Percentiles rank a stretch among this genome's conserved stretches.
Conservation (phyloP, 1,284 basidiomycete genomes). For the Trametes sp. region DNA sequence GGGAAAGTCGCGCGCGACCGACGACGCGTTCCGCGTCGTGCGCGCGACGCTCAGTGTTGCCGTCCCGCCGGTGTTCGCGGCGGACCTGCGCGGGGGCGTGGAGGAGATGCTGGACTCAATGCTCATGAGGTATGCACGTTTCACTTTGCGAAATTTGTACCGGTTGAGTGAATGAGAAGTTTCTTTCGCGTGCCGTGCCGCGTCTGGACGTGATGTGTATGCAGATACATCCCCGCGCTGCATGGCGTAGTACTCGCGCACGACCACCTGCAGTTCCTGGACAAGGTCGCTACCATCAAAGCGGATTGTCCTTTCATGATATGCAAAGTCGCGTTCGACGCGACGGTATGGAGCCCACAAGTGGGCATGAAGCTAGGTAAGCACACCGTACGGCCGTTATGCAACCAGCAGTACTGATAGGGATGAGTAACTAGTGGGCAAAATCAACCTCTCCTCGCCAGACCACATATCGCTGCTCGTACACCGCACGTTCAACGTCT, state of each 20-base stretch:
- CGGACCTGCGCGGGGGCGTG: constrained; percentile 73
- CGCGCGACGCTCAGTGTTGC: constrained; percentile 75
- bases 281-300: constrained; percentile 74
- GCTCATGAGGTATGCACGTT: constrained; percentile 82
- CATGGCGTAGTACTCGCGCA: constrained; percentile 91
- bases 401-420: neutral
- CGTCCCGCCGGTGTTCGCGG: constrained; percentile 85
- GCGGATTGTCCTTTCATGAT: constrained; percentile 90
- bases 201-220: neutral
- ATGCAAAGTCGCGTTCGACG: constrained; percentile 81
- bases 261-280: constrained; percentile 77
- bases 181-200: neutral
- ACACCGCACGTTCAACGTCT: constrained; percentile 96
- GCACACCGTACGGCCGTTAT: constrained; percentile 35
- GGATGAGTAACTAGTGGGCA: constrained; percentile 70
- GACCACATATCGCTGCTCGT: constrained; percentile 94
- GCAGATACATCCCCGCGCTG: constrained; percentile 89
- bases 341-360: constrained; percentile 89
- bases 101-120: constrained; percentile 91
- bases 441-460: constrained; percentile 90
- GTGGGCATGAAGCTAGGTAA: constrained; percentile 86
- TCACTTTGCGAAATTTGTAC: neutral
- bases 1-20: constrained; percentile 49
- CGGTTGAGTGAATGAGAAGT: constrained; percentile 22
- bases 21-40: constrained; percentile 72